Evolutionary conservation across 176 grass and related monocot genomes (phyloP).

Genomic region (Avena atlantica): DNA sequence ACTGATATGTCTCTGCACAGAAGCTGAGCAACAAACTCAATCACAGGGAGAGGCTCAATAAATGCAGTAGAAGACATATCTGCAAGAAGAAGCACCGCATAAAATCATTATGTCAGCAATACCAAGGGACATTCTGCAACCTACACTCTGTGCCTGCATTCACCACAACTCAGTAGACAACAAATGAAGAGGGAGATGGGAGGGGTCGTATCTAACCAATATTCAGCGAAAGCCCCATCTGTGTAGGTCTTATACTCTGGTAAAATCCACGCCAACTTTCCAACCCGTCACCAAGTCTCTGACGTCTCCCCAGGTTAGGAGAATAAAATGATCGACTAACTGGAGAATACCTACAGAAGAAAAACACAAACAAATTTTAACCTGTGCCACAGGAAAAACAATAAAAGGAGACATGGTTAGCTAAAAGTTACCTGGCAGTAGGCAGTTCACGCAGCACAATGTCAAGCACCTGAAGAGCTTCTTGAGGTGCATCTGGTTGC

Average conservation of each 20-base stretch:
- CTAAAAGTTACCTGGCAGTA: slow-evolving; percentile 67
- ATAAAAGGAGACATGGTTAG: not conserved
- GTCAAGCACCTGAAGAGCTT: slow-evolving; percentile 96
- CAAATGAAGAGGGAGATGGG: slow-evolving; percentile 22
- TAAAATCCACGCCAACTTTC: slow-evolving; percentile 98
- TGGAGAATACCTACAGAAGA: slow-evolving; percentile 71
- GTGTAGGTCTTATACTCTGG: slow-evolving; percentile 91
- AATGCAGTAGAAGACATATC: slow-evolving; percentile 97
- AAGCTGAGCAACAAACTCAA: slow-evolving; percentile 93
- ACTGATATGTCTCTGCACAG: slow-evolving; percentile 88
- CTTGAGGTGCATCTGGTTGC: slow-evolving; percentile 94
- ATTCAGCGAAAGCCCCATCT: slow-evolving; percentile 93
- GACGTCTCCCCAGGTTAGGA: slow-evolving; percentile 83
- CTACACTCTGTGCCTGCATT: slow-evolving; percentile 1
- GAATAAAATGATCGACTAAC: slow-evolving; percentile 95
- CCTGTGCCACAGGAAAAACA: slow-evolving; percentile 10
- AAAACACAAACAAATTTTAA: not conserved
- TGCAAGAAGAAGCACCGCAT: slow-evolving; percentile 41
- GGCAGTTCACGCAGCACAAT: slow-evolving; percentile 93
- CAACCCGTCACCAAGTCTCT: slow-evolving; percentile 87
- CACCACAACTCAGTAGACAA: not conserved
- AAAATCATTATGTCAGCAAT: slow-evolving; percentile 17
- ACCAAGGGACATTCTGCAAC: not conserved
- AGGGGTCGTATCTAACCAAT: slow-evolving; percentile 63
- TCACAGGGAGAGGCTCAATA: slow-evolving; percentile 84